Percentiles rank a stretch among this genome's conserved stretches.
These are phyloP conservation scores for Leccinum longicurvipes DNA, from an alignment of 768 basidiomycete species.

Conservation along the genomic window DNA sequence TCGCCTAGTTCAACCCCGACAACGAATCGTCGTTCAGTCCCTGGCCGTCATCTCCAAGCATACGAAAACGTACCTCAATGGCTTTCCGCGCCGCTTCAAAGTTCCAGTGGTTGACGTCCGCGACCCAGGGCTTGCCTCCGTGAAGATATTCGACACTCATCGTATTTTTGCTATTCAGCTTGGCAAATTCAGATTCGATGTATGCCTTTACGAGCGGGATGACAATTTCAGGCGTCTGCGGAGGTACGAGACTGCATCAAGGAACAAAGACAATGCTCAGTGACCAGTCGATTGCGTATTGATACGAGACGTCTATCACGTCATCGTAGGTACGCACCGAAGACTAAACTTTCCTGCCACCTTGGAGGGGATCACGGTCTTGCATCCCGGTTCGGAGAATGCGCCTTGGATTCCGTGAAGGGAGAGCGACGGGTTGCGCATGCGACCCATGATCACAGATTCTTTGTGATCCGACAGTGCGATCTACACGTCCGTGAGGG, in stretches of 20 bases:
- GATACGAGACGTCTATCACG: neutral
- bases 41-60: neutral
- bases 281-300: neutral
- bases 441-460: conserved; percentile 83
- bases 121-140: conserved; percentile 89
- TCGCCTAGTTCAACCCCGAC: conserved; percentile 15
- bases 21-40: neutral
- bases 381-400: conserved; percentile 76
- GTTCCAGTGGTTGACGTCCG: conserved; percentile 86
- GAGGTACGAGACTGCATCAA: conserved; percentile 65
- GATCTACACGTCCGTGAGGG: conserved; percentile 33
- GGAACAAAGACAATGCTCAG: neutral
- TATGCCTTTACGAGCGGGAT: conserved; percentile 68
- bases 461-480: conserved; percentile 77
- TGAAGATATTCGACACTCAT: conserved; percentile 67
- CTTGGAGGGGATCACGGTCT: conserved; percentile 93
- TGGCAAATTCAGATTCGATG: conserved; percentile 76
- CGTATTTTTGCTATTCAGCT: conserved; percentile 82
- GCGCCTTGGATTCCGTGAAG: conserved; percentile 96
- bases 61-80: conserved; percentile 52
- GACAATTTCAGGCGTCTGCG: conserved; percentile 76
- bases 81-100: conserved; percentile 85
- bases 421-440: conserved; percentile 86
- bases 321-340: conserved; percentile 47
- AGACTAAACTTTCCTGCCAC: conserved; percentile 93